Evolutionary conservation across 2,329 filamentous ascomycete species (phyloP), one percentile per base, ranked within the genome.

Genomic region (Colletotrichum ledebouriae): DNA sequence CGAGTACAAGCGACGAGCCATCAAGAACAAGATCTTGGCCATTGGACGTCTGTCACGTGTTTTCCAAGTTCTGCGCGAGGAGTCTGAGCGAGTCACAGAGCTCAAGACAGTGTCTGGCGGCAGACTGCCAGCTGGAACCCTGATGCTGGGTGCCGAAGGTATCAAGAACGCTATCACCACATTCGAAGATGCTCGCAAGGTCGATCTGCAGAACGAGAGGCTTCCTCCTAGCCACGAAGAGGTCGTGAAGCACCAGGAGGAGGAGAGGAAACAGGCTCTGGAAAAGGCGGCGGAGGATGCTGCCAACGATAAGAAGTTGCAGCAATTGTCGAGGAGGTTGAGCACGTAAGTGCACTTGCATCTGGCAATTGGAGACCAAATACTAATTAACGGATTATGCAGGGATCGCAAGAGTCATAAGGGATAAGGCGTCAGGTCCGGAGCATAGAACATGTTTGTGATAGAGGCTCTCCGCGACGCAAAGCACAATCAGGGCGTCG

Each of bases 11-110:
- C 89, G 96, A 76, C 91, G 94, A 52, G 94, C 94, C 3, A 97
- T 99, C 87, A 98, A 98, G 87, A 99, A 99, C 90, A 99, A 99
- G 86, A 98, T 99, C 77, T 84, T 99, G 74, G 96, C 96, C 69
- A 99, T 99, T 76, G 96, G 96, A 34, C 93, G 96, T 73, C 86
- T 99, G 72, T 98, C 96, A 42, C 93, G 96, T 75, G 96, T 99
- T 70, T 99, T 99, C 90, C 96, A 99, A 79, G 96, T 99, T 58
- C 83, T 99, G 74, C 94, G 96, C 76, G 96, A 99, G 82, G 96
- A 99, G 81, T 97, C 94, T 2, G 96, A 99, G 84, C 90, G 92
- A 75, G 94, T 99, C 64, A 98, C 95, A 44, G 96, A 99, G 81
- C 89, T 99, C 79, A 99, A 99, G 88, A 98, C 95, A 52, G 95